Conservation (phyloP, 164 flowering plant genomes). For the Pachysandra terminalis region DNA sequence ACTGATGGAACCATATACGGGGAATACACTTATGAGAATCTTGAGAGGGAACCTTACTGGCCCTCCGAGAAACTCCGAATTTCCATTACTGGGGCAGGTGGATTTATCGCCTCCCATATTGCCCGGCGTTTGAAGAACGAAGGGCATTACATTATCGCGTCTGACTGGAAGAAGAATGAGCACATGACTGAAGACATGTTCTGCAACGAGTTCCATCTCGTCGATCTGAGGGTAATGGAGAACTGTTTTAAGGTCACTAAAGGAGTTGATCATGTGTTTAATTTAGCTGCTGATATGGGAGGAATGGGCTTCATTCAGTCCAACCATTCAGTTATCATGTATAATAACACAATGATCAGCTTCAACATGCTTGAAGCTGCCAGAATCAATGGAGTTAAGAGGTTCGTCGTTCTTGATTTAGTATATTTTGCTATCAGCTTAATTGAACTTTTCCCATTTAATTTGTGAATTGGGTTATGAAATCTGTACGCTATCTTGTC, state of each 20-base stretch:
- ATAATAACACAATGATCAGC: constrained; percentile 98
- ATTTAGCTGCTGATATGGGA: constrained; percentile 99
- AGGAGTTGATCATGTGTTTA: constrained; percentile 88
- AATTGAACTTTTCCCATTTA: not conserved
- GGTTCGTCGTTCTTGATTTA: constrained; percentile 37
- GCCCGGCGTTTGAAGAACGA: constrained; percentile 91
- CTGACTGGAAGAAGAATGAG: constrained; percentile 99
- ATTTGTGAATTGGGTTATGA: not conserved
- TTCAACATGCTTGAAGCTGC: constrained; percentile 98
- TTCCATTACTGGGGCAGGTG: constrained; percentile 98
- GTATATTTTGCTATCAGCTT: not conserved
- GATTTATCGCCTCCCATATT: constrained; percentile 97
- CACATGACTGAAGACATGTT: constrained; percentile 99
- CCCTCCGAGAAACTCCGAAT: constrained; percentile 82
- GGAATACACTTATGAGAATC: constrained; percentile 71
- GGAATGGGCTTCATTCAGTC: constrained; percentile 99
- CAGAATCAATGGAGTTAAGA: constrained; percentile 86
- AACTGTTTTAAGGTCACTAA: constrained; percentile 89
- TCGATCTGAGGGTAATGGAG: constrained; percentile 96
- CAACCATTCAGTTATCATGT: constrained; percentile 97
- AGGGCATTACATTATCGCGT: constrained; percentile 96
- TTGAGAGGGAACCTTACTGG: constrained; percentile 96
- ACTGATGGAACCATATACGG: constrained; percentile 54
- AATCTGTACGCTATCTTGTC: not conserved
- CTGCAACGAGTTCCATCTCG: constrained; percentile 94